These are phyloP conservation scores for Craspedostauros australis DNA, from an alignment of 108 stramenopile genomes.

Conservation along the genomic window DNA sequence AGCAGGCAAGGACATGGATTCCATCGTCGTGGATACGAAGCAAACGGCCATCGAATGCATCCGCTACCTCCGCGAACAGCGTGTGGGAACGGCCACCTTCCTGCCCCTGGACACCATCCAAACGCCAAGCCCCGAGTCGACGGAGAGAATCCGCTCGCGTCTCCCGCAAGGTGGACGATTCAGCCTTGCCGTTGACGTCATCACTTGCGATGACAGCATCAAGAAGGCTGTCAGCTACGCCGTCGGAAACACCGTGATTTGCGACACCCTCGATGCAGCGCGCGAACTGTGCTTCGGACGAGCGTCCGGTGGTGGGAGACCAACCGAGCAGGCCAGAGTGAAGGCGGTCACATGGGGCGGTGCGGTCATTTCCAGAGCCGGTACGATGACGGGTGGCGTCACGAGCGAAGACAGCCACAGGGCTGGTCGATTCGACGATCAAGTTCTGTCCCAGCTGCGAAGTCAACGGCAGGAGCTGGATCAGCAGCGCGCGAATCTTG, in stretches of 20 bases:
- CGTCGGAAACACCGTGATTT: slow-evolving; percentile 91
- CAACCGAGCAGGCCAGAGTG: slow-evolving; percentile 41
- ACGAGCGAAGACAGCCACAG: slow-evolving; percentile 54
- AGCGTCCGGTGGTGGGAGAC: slow-evolving; percentile 6
- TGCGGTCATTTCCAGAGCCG: slow-evolving; percentile 92
- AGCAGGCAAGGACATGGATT: slow-evolving; percentile 95
- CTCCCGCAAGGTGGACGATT: slow-evolving; percentile 65
- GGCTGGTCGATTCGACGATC: slow-evolving; percentile 74
- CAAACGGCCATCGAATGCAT: slow-evolving; percentile 91
- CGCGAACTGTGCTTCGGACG: slow-evolving; percentile 78
- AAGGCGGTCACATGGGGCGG: slow-evolving; percentile 95
- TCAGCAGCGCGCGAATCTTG: slow-evolving; percentile 57
- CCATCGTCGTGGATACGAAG: slow-evolving; percentile 94
- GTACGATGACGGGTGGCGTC: slow-evolving; percentile 97
- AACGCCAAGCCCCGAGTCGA: slow-evolving; percentile 59
- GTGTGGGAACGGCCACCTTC: slow-evolving; percentile 91
- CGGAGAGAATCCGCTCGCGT: slow-evolving; percentile 85
- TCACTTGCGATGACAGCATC: slow-evolving; percentile 78
- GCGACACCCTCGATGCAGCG: slow-evolving; percentile 90
- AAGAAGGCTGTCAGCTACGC: slow-evolving; percentile 87
- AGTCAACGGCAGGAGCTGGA: slow-evolving; percentile 70
- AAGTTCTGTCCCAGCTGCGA: slow-evolving; percentile 58
- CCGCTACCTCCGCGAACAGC: slow-evolving; percentile 89
- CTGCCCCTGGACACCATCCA: slow-evolving; percentile 90
- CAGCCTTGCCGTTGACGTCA: slow-evolving; percentile 86